Evolutionary conservation across 2,329 filamentous ascomycete species (phyloP).

Genomic region (Zasmidium citrigriseum): DNA sequence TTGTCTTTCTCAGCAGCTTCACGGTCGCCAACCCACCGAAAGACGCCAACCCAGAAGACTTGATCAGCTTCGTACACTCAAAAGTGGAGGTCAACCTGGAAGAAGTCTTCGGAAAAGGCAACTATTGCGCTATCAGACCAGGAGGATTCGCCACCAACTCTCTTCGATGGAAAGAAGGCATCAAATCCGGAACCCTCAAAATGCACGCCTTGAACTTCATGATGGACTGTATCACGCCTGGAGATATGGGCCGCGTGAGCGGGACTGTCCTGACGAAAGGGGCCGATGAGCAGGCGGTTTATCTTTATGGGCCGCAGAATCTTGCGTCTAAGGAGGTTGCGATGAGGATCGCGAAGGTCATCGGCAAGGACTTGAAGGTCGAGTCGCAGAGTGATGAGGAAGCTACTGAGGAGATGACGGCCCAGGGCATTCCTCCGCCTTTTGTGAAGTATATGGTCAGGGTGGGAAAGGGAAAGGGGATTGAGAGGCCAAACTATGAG

Average conservation of each 20-base stretch:
- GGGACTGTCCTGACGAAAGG: conserved; percentile 43
- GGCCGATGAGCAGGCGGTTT: conserved; percentile 32
- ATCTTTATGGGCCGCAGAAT: conserved; percentile 41
- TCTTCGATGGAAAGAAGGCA: conserved; percentile 30
- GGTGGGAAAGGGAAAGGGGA: background rate
- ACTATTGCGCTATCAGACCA: conserved; percentile 46
- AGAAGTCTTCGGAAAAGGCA: conserved; percentile 41
- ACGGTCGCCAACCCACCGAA: conserved; percentile 29
- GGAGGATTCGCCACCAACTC: conserved; percentile 49
- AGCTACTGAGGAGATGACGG: conserved; percentile 12
- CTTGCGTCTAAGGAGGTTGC: conserved; percentile 35
- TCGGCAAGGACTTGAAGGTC: conserved; percentile 38
- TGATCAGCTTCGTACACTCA: conserved; percentile 46
- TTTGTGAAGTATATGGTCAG: conserved; percentile 22
- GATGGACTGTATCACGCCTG: conserved; percentile 44
- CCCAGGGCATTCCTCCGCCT: conserved; percentile 11
- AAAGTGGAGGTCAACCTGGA: conserved; percentile 47
- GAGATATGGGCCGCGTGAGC: conserved; percentile 48
- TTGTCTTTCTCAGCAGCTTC: conserved; percentile 50
- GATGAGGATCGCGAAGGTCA: conserved; percentile 30
- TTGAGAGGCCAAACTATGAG: conserved; percentile 15
- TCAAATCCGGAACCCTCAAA: conserved; percentile 36
- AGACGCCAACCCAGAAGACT: conserved; percentile 29
- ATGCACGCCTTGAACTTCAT: conserved; percentile 32
- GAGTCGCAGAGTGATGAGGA: conserved; percentile 25